Evolutionary conservation across 108 stramenopile species (phyloP), one percentile per base, ranked within the genome.

Genomic region (Cyclotella kingstonii): DNA sequence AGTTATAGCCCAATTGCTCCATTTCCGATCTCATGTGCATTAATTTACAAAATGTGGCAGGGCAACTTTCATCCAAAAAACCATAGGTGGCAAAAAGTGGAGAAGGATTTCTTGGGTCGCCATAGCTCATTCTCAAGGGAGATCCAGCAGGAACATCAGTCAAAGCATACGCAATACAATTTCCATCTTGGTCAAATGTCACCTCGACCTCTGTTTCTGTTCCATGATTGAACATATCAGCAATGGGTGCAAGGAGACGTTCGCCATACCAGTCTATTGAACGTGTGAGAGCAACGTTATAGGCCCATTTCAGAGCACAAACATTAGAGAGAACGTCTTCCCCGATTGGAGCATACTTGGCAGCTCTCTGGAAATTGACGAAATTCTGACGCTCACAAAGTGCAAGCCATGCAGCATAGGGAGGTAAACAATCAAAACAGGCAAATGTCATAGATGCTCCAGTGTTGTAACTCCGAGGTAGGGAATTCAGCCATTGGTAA

Each of bases 181-280:
- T 78, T 21, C 81, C 81, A 22, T 73, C 30, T 21, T 75, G 76
- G 44, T 85, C 84, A 30, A 63, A 80, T n/a, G 49, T 60, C 1
- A 85, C 31, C 34, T 78, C 73, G 15, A 78, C 73, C 31, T 83
- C 81, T 3, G 81, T 52, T 15, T 85, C 69, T 8, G 77, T 63
- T 21, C 77, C 81, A 53, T 85, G 84, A 60, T 85, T 85, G 52
- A 85, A 83, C 78, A 80, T 80, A 48, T 84, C 83, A 2, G 68
- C 79, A 68, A 84, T 66, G 1, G 83, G 83, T 2, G 77, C 79
- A 57, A 84, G 60, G 11, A 34, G 31, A 3, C 66, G 74, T 54
- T 76, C 77, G 29, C 77, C 73, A 43, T 73, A 45, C 23, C 51
- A 54, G 17, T 69, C 74, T 9, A 62, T 46, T 14, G 66, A 81